A percentile compares a stretch with the other conserved stretches of the same genome.
These are phyloP conservation scores for Pythium graminicola DNA, from an alignment of 352 stramenopile species.

Conservation along the genomic window DNA sequence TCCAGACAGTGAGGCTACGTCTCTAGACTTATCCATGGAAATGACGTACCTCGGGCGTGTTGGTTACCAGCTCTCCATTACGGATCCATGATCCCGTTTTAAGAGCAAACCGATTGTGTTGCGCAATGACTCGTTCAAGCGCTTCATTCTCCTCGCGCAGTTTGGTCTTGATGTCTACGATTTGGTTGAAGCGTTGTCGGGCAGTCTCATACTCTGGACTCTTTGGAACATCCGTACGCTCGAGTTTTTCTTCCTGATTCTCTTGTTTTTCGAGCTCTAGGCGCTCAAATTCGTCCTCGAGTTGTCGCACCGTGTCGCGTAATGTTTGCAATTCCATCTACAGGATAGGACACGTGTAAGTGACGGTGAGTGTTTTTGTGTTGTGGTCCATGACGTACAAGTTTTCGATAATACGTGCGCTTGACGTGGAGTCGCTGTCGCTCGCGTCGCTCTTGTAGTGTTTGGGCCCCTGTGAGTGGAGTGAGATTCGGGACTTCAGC, in stretches of 20 bases:
- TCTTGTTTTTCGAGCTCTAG: neutral
- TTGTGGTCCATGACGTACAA: too few species aligned
- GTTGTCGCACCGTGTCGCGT: neutral
- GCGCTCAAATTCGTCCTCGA: slow-evolving; percentile 1
- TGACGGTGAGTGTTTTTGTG: too few species aligned
- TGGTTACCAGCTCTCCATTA: too few species aligned
- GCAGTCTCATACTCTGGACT: slow-evolving; percentile 3
- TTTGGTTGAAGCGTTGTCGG: slow-evolving; percentile 5
- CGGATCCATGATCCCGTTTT: slow-evolving; percentile 14
- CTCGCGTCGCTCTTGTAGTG: slow-evolving; percentile 15
- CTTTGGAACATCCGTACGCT: slow-evolving; percentile 7
- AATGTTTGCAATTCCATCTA: slow-evolving; percentile 9
- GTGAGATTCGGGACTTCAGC: too few species aligned
- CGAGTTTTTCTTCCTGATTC: neutral
- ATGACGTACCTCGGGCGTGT: slow-evolving; percentile 2
- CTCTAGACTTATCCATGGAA: too few species aligned
- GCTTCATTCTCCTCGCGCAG: slow-evolving; percentile 19
- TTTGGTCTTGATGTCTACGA: slow-evolving; percentile 7
- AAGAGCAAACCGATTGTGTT: slow-evolving; percentile 8
- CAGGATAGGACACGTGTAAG: too few species aligned
- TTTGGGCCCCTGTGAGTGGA: too few species aligned
- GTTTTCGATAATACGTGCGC: slow-evolving; percentile 23
- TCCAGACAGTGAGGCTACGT: too few species aligned
- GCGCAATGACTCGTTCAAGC: slow-evolving; percentile 8
- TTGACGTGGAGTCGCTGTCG: slow-evolving; percentile 22